Conservation (phyloP, 768 basidiomycete species). For the Amanita inopinata region DNA sequence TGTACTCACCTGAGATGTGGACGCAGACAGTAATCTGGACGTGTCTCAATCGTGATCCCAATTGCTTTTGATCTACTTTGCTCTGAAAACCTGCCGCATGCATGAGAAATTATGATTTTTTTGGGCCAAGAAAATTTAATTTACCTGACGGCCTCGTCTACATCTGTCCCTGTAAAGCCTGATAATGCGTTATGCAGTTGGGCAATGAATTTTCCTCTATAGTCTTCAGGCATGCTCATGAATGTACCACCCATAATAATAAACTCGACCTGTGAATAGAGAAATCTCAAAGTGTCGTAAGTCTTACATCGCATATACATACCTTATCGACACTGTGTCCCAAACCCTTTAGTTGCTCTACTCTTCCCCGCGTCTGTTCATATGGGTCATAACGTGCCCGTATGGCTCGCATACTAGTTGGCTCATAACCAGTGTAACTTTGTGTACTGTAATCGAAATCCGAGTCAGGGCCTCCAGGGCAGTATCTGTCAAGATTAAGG, state of each 20-base stretch:
- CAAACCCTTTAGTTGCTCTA: constrained; percentile 92
- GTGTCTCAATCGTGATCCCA: constrained; percentile 97
- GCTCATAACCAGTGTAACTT: constrained; percentile 91
- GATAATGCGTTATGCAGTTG: constrained; percentile 96
- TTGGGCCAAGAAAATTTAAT: constrained; percentile 4
- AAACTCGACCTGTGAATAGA: constrained; percentile 55
- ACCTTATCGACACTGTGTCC: constrained; percentile 98
- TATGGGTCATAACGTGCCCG: constrained; percentile 93
- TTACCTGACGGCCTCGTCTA: constrained; percentile 91
- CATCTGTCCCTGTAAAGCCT: constrained; percentile 85
- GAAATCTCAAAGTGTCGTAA: neutral
- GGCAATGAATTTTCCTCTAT: constrained; percentile 87
- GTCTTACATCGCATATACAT: constrained; percentile 7
- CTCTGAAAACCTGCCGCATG: constrained; percentile 66
- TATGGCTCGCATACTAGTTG: constrained; percentile 98
- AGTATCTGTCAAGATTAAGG: constrained; percentile 65
- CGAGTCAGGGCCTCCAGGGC: constrained; percentile 97
- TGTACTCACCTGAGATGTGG: constrained; percentile 76
- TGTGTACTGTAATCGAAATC: constrained; percentile 99
- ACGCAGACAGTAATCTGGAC: constrained; percentile 95
- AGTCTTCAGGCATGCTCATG: constrained; percentile 99
- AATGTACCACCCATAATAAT: constrained; percentile 99
- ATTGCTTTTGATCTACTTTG: constrained; percentile 98
- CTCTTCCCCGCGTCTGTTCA: constrained; percentile 90
- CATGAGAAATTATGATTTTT: constrained; percentile 3